These are phyloP conservation scores for Avicennia marina DNA, from an alignment of 257 asterid species.

Conservation along the genomic window DNA sequence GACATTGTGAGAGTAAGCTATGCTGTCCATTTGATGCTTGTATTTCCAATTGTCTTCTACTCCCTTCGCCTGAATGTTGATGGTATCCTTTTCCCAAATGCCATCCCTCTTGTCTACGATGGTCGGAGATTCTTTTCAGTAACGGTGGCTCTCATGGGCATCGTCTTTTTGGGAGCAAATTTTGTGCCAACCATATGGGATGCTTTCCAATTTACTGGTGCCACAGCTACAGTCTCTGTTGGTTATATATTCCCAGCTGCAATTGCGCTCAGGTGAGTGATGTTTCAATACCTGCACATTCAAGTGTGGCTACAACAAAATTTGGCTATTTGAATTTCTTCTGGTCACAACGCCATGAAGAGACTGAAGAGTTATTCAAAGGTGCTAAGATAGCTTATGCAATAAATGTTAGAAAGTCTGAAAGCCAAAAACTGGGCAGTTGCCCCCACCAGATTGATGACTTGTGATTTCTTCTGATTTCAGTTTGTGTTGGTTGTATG, in stretches of 20 bases:
- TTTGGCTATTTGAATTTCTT: not conserved
- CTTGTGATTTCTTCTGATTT: not conserved
- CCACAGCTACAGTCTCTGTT: slow-evolving; percentile 82
- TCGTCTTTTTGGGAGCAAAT: slow-evolving; percentile 76
- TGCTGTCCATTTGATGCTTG: slow-evolving; percentile 82
- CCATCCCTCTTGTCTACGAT: slow-evolving; percentile 64
- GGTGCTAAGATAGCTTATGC: too few species aligned
- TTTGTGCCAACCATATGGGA: slow-evolving; percentile 86
- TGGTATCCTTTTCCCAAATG: slow-evolving; percentile 62
- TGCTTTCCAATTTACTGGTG: slow-evolving; percentile 92
- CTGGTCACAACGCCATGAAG: not conserved
- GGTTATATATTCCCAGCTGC: slow-evolving; percentile 86
- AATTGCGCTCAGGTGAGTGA: slow-evolving; percentile 62
- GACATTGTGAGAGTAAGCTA: slow-evolving; percentile 83
- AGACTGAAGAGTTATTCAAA: too few species aligned
- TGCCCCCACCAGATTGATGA: too few species aligned
- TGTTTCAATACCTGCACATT: not conserved
- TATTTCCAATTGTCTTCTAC: slow-evolving; percentile 74
- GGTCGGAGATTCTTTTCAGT: slow-evolving; percentile 54
- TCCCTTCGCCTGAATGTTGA: slow-evolving; percentile 82
- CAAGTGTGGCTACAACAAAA: not conserved
- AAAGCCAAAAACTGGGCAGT: too few species aligned
- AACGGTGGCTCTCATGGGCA: slow-evolving; percentile 57
- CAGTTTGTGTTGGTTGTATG: not conserved
- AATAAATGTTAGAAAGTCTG: not conserved